Evolutionary conservation across 352 stramenopile species (phyloP).

Genomic region (Pseudoperonospora humuli): DNA sequence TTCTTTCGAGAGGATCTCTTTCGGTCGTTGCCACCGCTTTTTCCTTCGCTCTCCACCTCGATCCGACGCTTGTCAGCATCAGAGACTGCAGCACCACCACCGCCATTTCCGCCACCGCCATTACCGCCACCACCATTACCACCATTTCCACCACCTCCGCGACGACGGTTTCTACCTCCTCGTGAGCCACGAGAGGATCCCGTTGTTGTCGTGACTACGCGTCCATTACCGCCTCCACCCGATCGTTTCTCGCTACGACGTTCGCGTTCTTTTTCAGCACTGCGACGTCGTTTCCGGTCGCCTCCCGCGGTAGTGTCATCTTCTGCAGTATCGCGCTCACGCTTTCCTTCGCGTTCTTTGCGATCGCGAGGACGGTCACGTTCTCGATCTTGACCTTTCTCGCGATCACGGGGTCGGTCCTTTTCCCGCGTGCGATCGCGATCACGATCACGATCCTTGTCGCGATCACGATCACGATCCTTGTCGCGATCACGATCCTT

Average conservation of each 20-base stretch:
- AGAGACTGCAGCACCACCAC: slow-evolving; percentile 12
- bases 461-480: slow-evolving; percentile 10
- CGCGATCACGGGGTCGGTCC: slow-evolving; percentile 19
- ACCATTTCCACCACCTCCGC: slow-evolving; percentile 14
- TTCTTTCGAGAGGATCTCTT: slow-evolving; percentile 29
- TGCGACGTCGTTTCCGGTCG: slow-evolving; percentile 28
- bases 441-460: slow-evolving; percentile 18
- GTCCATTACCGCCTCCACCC: slow-evolving; percentile 19
- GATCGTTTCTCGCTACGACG: slow-evolving; percentile 13
- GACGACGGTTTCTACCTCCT: slow-evolving; percentile 27
- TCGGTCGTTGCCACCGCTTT: slow-evolving; percentile 24
- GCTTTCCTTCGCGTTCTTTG: slow-evolving; percentile 35
- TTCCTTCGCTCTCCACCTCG: slow-evolving; percentile 36
- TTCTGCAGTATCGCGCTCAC: slow-evolving; percentile 25
- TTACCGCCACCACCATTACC: slow-evolving; percentile 10
- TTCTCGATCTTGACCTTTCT: slow-evolving; percentile 25
- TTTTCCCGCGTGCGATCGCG: slow-evolving; percentile 22
- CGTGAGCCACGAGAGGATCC: slow-evolving; percentile 24
- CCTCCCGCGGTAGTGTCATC: slow-evolving; percentile 7
- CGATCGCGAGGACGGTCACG: slow-evolving; percentile 24
- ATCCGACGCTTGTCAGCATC: slow-evolving; percentile 45
- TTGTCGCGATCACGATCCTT: slow-evolving; percentile 20
- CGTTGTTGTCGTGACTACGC: slow-evolving; percentile 41
- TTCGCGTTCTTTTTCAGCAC: slow-evolving; percentile 17
- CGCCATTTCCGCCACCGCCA: slow-evolving; percentile 12